Percentiles rank a stretch among this genome's conserved stretches.
Conservation (phyloP, 1,284 basidiomycete species). For the Leccinum subspadiceum region DNA sequence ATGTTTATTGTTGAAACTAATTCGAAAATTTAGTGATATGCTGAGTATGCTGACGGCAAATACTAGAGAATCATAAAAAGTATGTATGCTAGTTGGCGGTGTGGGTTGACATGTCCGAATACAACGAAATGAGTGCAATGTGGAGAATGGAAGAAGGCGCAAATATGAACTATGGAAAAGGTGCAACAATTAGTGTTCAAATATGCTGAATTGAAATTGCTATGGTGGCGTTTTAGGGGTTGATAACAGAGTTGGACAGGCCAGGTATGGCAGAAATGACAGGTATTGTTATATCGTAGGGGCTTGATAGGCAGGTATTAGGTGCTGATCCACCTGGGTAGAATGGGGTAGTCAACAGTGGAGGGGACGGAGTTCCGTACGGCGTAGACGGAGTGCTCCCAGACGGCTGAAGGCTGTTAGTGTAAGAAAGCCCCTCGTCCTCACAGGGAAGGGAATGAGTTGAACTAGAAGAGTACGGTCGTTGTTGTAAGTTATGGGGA, state of each 20-base stretch:
- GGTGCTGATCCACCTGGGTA: constrained; percentile 30
- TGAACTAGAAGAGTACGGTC: constrained; percentile 26
- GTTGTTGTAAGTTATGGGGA: constrained; percentile 11
- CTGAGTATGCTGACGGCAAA: constrained; percentile 17
- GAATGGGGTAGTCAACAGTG: constrained; percentile 37
- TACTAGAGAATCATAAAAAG: constrained; percentile 20
- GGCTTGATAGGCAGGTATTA: constrained; percentile 6
- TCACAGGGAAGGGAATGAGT: constrained; percentile 15
- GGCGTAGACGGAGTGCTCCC: constrained; percentile 8
- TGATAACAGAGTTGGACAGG: constrained; percentile 10
- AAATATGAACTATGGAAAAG: constrained; percentile 28
- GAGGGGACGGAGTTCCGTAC: constrained; percentile 30
- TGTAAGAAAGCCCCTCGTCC: constrained; percentile 13
- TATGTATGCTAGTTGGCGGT: constrained; percentile 17
- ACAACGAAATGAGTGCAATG: constrained; percentile 16
- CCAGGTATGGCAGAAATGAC: constrained; percentile 18
- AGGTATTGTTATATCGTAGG: constrained; percentile 13
- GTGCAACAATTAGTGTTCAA: constrained; percentile 7
- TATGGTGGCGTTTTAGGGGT: constrained; percentile 8
- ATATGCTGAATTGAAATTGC: constrained; percentile 1
- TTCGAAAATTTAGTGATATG: constrained; percentile 7
- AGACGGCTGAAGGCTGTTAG: constrained; percentile 6
- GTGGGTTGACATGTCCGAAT: constrained; percentile 11
- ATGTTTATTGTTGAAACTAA: constrained; percentile 20
- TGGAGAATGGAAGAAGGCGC: constrained; percentile 1